Evolutionary conservation across 371 early-diverging fungal species (phyloP).

Genomic region (Mortierella sp.): DNA sequence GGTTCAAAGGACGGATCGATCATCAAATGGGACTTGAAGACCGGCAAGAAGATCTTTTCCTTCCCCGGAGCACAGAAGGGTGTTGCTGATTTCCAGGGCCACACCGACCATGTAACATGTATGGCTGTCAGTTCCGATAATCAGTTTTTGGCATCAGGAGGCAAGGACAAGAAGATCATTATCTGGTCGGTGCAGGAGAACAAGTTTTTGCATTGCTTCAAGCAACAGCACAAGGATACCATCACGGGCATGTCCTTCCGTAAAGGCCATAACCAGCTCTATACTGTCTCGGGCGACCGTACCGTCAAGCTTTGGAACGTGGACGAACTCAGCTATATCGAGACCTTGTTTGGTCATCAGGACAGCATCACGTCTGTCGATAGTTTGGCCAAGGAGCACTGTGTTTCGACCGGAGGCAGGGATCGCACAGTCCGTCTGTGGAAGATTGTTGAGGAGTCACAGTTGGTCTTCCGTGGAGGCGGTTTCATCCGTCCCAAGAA

Average conservation of each 20-base stretch:
- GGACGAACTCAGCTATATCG: constrained; percentile 92
- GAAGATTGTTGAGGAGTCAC: constrained; percentile 96
- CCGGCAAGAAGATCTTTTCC: constrained; percentile 70
- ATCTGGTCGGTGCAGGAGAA: constrained; percentile 90
- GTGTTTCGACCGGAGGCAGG: constrained; percentile 93
- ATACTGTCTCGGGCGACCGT: constrained; percentile 93
- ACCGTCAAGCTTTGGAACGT: constrained; percentile 97
- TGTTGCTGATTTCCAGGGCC: constrained; percentile 83
- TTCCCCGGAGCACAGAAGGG: constrained; percentile 83
- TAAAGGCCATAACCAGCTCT: constrained; percentile 87
- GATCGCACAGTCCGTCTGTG: constrained; percentile 94
- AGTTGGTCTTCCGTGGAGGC: constrained; percentile 93
- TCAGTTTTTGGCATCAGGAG: constrained; percentile 87
- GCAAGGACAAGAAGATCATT: constrained; percentile 90
- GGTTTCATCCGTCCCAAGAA: constrained; percentile 51
- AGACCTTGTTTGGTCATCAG: constrained; percentile 98
- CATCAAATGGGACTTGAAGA: constrained; percentile 82
- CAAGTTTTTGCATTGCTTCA: constrained; percentile 79
- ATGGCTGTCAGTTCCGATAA: constrained; percentile 89
- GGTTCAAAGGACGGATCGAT: constrained; percentile 93
- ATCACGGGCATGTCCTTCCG: constrained; percentile 92
- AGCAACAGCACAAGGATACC: constrained; percentile 91
- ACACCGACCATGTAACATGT: constrained; percentile 85
- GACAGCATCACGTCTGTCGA: constrained; percentile 86
- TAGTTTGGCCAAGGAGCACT: constrained; percentile 88